Evolutionary conservation across 495 filamentous ascomycete genomes (phyloP).

Genomic region (Podospora comata): DNA sequence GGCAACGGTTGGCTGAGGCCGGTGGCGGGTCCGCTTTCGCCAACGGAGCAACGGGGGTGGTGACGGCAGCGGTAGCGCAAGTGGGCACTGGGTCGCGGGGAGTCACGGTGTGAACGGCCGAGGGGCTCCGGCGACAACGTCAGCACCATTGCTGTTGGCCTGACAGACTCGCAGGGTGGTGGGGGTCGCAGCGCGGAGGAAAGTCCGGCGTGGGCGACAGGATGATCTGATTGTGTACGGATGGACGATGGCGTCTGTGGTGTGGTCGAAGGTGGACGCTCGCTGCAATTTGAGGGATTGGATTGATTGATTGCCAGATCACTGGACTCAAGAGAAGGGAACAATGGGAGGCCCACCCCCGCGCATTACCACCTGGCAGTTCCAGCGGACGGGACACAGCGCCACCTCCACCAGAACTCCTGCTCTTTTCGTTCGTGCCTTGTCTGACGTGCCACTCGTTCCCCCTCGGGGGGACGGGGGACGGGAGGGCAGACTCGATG

Average conservation of each 20-base stretch:
- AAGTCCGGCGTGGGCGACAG: not conserved
- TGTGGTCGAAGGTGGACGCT: not conserved
- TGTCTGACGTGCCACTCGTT: not conserved
- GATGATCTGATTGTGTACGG: not conserved
- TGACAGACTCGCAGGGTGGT: not conserved
- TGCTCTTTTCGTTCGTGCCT: not conserved
- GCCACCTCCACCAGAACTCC: not conserved
- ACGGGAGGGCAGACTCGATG: too few species aligned
- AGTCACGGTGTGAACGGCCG: conserved; percentile 10
- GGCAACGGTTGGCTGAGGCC: conserved; percentile 5
- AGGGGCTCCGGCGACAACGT: conserved; percentile 16
- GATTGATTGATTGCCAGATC: conserved; percentile 1
- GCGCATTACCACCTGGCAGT: not conserved
- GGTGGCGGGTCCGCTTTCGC: conserved; percentile 8
- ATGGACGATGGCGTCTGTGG: not conserved
- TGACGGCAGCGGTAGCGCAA: not conserved
- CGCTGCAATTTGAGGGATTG: conserved; percentile 13
- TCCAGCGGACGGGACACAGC: conserved; percentile 3
- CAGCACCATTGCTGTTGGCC: conserved; percentile 13
- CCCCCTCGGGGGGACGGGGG: too few species aligned
- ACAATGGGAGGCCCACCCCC: not conserved
- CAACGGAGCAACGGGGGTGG: conserved; percentile 6
- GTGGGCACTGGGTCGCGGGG: conserved; percentile 12
- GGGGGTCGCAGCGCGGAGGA: not conserved
- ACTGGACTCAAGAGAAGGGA: not conserved